phyloP scores from a whole-genome alignment of 805 yeast species.

The Yarrowia sp. region DNA sequence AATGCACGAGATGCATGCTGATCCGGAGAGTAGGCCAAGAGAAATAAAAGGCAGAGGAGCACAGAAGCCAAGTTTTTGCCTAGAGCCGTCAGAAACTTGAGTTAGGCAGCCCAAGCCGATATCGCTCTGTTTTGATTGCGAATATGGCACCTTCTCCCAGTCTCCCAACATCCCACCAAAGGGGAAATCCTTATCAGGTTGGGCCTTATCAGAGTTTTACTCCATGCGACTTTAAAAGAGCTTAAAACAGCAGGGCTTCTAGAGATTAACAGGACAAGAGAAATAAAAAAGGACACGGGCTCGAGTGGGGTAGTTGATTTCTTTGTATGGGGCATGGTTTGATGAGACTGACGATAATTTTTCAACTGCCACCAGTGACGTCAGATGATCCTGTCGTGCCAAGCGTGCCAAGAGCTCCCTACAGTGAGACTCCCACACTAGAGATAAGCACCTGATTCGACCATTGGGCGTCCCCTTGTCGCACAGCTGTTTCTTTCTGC shows the following conservation, averaged over 20 bases:
- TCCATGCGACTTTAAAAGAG: constrained; percentile 16
- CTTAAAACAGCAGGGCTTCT: constrained; percentile 1
- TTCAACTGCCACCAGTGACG: not conserved
- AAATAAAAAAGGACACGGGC: not conserved
- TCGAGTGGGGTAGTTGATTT: constrained; percentile 9
- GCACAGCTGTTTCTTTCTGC: not conserved
- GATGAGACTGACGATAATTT: not conserved
- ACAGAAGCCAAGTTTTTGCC: constrained; percentile 15
- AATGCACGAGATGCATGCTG: not conserved
- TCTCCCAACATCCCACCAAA: not conserved
- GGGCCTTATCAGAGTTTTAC: constrained; percentile 22
- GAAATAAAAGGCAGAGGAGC: not conserved
- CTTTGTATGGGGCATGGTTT: not conserved
- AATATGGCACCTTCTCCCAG: not conserved
- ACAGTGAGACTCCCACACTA: not conserved
- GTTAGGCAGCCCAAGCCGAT: not conserved
- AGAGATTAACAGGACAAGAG: constrained; percentile 6
- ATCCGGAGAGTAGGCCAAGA: not conserved
- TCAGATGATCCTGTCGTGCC: not conserved
- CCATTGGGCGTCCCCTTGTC: not conserved
- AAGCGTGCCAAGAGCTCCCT: not conserved
- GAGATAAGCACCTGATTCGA: constrained; percentile 8
- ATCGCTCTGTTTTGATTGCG: not conserved
- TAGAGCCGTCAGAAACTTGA: constrained; percentile 5
- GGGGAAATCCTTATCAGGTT: constrained; percentile 20